Evolutionary conservation across 805 yeast genomes (phyloP).

Genomic region (Peterozyma toletana): DNA sequence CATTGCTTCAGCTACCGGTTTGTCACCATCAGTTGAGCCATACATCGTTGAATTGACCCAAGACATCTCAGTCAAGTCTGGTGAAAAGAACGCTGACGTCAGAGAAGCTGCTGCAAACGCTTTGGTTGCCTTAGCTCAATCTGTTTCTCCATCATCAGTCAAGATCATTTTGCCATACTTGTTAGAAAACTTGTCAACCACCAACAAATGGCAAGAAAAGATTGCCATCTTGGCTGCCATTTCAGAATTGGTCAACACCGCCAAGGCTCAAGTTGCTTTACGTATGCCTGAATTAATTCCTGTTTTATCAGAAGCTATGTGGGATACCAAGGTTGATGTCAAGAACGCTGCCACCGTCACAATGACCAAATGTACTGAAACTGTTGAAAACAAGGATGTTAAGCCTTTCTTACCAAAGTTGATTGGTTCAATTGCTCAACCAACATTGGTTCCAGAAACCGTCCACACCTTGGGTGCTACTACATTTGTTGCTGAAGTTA

Average conservation of each 20-base stretch:
- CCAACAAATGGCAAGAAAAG: constrained; percentile 98
- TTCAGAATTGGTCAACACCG: constrained; percentile 83
- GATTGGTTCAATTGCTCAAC: constrained; percentile 94
- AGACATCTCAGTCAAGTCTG: constrained; percentile 68
- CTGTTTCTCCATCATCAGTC: constrained; percentile 89
- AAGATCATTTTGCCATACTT: constrained; percentile 84
- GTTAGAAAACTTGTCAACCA: constrained; percentile 54
- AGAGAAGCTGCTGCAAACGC: constrained; percentile 72
- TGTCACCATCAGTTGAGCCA: constrained; percentile 95
- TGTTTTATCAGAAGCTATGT: constrained; percentile 97
- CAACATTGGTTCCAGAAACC: constrained; percentile 97
- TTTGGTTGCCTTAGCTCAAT: constrained; percentile 66
- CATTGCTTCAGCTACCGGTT: constrained; percentile 72
- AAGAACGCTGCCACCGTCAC: constrained; percentile 94
- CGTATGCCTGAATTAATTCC: constrained; percentile 99
- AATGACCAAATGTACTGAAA: constrained; percentile 93
- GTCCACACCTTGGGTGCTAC: constrained; percentile 99
- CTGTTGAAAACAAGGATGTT: constrained; percentile 99
- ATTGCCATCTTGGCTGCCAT: constrained; percentile 81
- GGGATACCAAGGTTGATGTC: constrained; percentile 99
- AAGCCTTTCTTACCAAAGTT: constrained; percentile 98
- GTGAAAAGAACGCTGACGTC: constrained; percentile 81
- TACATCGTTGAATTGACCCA: constrained; percentile 73
- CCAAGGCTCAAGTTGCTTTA: constrained; percentile 92
- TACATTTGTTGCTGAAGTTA: constrained; percentile 98